Evolutionary conservation across 257 asterid species (phyloP), one percentile per base, ranked within the genome.

Genomic region (Gynochthodes officinalis): DNA sequence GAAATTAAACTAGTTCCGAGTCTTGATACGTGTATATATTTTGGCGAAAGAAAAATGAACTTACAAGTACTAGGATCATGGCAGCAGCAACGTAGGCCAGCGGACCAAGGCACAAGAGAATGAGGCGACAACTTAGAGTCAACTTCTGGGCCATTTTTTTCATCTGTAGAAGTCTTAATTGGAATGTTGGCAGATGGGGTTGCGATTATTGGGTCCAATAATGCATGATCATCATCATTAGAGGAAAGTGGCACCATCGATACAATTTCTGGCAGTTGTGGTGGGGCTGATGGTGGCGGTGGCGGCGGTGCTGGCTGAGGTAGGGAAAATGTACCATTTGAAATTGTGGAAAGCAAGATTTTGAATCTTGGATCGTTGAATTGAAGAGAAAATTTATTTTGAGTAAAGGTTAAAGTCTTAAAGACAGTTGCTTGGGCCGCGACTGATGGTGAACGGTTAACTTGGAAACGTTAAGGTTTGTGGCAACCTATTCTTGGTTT

Each of bases 41-140:
- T n/a, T n/a, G n/a, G n/a, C n/a, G n/a, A n/a, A n/a, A n/a, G n/a
- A 5, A 9, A 15, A 35, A 32, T 32, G 48, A 21, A 67, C 84
- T 82, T 76, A 86, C 94, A 84, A 66, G 75, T 78, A 80, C 76
- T 67, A 65, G 80, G 5, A 55, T 86, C 73, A 71, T 77, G 69
- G 64, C 79, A 86, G 64, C 89, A 88, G 65, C 78, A 59, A 46
- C 78, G 84, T 13, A 88, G 72, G 49, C 85, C 91, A 12, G 87
- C 79, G 55, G 94, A 88, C 89, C 94, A 88, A 18, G 79, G 84
- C 46, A 40, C 46, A 1, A 66, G 82, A 64, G 75, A 33, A 58
- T 54, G 78, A 46, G 57, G 76, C 64, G 62, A 71, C 48, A 57
- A 37, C 35, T 46, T 70, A 23, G 75, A 21, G 57, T 75, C 58